Percentiles rank a stretch among this genome's conserved stretches.
Evolutionary conservation across 1,139 yeast species (phyloP).

Genomic region (Suhomyces ambrosiae): DNA sequence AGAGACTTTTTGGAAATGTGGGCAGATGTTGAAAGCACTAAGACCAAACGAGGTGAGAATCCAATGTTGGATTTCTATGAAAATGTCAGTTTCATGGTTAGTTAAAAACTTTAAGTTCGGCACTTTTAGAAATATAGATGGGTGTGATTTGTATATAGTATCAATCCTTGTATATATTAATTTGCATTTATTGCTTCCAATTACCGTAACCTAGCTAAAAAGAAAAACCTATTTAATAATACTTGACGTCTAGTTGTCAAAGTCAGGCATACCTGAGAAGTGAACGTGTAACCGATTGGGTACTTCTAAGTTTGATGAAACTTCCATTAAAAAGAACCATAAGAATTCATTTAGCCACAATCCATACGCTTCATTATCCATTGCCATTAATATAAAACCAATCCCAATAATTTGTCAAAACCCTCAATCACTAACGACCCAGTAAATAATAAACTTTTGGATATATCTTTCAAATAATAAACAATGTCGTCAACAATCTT

Average conservation of each 20-base stretch:
- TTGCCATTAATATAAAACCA: slow-evolving; percentile 4
- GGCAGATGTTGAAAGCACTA: slow-evolving; percentile 71
- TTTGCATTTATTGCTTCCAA: slow-evolving; percentile 5
- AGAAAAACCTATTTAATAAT: slow-evolving; percentile 1
- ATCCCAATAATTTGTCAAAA: slow-evolving; percentile 25
- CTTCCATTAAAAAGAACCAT: neutral
- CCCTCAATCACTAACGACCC: slow-evolving; percentile 34
- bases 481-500: slow-evolving; percentile 10
- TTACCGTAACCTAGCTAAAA: slow-evolving; percentile 2
- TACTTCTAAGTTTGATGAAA: neutral
- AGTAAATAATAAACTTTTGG: slow-evolving; percentile 14
- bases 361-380: neutral
- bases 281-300: neutral
- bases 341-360: neutral
- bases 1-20: slow-evolving; percentile 65
- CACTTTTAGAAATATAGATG: neutral
- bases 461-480: slow-evolving; percentile 8
- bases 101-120: too few relatives aligned
- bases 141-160: slow-evolving; percentile 4
- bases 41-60: slow-evolving; percentile 77
- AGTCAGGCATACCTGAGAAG: neutral
- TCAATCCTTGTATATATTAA: slow-evolving; percentile 1
- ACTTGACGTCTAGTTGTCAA: slow-evolving; percentile 1
- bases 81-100: slow-evolving; percentile 74
- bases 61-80: slow-evolving; percentile 83